phyloP scores from a whole-genome alignment of 2,329 filamentous ascomycete species.

The Rhexocercosporidium sp. region DNA sequence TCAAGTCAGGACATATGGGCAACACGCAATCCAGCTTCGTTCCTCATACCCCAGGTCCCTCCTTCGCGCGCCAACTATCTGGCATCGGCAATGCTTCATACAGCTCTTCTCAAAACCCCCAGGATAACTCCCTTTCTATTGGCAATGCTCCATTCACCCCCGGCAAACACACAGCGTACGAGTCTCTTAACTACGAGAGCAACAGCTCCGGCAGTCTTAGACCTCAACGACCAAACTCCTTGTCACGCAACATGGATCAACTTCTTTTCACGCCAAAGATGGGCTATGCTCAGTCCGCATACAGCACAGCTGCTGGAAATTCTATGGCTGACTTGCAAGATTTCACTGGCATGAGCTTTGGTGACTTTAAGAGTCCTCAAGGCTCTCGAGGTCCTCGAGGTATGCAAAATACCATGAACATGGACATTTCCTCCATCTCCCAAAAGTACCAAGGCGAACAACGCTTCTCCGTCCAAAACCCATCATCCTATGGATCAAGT shows the following conservation, averaged over 20 bases:
- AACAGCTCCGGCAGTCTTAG: too few relatives aligned
- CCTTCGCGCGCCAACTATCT: neutral
- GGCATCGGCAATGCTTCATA: neutral
- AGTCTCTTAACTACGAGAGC: neutral
- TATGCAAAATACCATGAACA: neutral
- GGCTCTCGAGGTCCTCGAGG: too few relatives aligned
- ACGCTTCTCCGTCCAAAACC: too few relatives aligned
- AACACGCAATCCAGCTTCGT: neutral
- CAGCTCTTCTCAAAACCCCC: too few relatives aligned
- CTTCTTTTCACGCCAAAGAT: neutral
- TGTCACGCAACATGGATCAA: neutral
- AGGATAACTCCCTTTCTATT: too few relatives aligned
- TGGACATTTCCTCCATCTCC: neutral
- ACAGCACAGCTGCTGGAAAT: neutral
- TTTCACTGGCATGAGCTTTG: neutral
- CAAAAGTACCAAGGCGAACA: neutral
- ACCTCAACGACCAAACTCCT: neutral
- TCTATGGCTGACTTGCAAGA: neutral
- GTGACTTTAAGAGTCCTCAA: neutral
- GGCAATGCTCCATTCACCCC: neutral
- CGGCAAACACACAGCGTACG: neutral
- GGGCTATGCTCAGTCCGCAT: neutral
- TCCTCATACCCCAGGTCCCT: neutral
- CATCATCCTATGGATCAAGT: neutral
- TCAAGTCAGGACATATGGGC: neutral